Conservation (phyloP, 768 basidiomycete genomes). For the Pleurotus pulmonarius region DNA sequence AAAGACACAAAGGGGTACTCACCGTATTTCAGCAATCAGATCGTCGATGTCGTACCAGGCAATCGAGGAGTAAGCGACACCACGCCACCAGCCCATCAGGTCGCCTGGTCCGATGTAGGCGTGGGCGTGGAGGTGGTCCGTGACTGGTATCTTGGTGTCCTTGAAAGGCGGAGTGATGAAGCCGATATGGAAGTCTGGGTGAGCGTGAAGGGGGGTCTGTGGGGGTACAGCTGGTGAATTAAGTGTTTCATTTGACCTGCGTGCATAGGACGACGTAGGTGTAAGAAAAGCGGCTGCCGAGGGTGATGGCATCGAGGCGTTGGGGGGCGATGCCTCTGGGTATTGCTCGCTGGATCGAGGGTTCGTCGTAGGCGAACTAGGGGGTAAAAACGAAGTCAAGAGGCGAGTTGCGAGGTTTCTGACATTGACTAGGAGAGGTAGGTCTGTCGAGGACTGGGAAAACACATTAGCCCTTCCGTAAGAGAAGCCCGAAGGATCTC, state of each 20-base stretch:
- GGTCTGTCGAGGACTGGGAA: slow-evolving; percentile 65
- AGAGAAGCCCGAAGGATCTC: slow-evolving; percentile 3
- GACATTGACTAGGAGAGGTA: slow-evolving; percentile 65
- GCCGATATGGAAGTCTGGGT: slow-evolving; percentile 54
- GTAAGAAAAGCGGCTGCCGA: slow-evolving; percentile 8
- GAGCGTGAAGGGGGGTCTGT: slow-evolving; percentile 22
- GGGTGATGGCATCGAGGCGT: slow-evolving; percentile 8
- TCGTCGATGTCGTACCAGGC: slow-evolving; percentile 79
- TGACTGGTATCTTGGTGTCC: slow-evolving; percentile 75
- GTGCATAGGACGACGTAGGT: slow-evolving; percentile 20
- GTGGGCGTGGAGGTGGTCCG: slow-evolving; percentile 76
- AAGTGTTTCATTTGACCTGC: neutral
- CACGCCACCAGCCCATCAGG: slow-evolving; percentile 69
- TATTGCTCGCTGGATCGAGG: slow-evolving; percentile 12
- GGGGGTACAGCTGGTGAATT: slow-evolving; percentile 9
- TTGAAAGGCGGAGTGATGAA: slow-evolving; percentile 79
- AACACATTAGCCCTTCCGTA: slow-evolving; percentile 7
- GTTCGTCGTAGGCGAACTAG: slow-evolving; percentile 31
- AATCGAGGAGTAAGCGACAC: slow-evolving; percentile 59
- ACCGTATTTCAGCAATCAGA: slow-evolving; percentile 81
- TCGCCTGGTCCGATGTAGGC: slow-evolving; percentile 67
- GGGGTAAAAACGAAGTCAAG: slow-evolving; percentile 42
- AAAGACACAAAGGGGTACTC: slow-evolving; percentile 15
- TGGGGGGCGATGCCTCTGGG: neutral
- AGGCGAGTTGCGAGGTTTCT: slow-evolving; percentile 55